Evolutionary conservation across 345 rosid genomes (phyloP).

Genomic region (Abelmoschus esculentus): DNA sequence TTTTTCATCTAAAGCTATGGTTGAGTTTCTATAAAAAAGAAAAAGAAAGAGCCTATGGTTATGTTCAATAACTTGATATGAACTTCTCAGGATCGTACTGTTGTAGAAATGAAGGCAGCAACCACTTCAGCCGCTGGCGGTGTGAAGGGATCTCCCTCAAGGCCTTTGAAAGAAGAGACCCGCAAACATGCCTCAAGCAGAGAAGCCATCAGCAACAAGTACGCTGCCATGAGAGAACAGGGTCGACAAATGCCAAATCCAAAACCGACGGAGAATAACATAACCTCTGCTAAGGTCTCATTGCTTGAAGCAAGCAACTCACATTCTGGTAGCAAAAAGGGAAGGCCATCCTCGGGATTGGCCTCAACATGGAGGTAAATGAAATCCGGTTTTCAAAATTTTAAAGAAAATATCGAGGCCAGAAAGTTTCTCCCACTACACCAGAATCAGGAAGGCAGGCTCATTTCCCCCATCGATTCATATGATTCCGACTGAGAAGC

Average conservation of each 20-base stretch:
- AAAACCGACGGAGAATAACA: conserved; percentile 45
- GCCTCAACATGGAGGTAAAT: conserved; percentile 72
- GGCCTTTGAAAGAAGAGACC: conserved; percentile 39
- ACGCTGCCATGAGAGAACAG: conserved; percentile 78
- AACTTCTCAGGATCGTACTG: conserved; percentile 46
- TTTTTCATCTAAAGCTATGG: not conserved
- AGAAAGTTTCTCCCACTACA: conserved; percentile 59
- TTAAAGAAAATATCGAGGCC: conserved; percentile 68
- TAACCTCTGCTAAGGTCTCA: conserved; percentile 69
- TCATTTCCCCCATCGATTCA: conserved; percentile 27
- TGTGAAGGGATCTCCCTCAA: conserved; percentile 38
- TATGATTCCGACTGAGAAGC: conserved; percentile 44
- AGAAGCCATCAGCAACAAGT: conserved; percentile 81
- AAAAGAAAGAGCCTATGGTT: not conserved
- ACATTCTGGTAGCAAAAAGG: conserved; percentile 20
- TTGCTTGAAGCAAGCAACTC: conserved; percentile 49
- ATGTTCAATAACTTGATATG: conserved; percentile 12
- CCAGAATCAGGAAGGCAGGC: conserved; percentile 41
- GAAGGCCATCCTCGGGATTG: conserved; percentile 45
- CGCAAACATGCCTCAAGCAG: conserved; percentile 55
- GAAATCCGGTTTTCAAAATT: conserved; percentile 77
- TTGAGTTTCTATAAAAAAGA: not conserved
- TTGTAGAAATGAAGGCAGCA: conserved; percentile 63
- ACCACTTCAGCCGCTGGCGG: conserved; percentile 30
- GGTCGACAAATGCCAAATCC: conserved; percentile 39